Evolutionary conservation across 305 asterid genomes (phyloP).

Genomic region (Solanum chacoense): DNA sequence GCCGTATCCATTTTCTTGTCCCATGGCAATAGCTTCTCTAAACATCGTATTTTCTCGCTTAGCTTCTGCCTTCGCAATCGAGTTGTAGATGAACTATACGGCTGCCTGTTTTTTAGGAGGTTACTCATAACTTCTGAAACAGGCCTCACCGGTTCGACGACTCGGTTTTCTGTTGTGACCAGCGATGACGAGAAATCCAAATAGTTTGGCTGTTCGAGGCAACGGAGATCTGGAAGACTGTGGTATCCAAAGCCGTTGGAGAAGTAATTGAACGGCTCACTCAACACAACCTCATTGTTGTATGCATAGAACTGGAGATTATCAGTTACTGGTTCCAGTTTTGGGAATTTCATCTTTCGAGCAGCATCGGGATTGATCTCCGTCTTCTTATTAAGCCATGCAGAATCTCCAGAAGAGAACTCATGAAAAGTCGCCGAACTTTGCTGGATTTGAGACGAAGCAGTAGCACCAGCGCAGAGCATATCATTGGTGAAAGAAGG

Average conservation of each 20-base stretch:
- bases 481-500: neutral
- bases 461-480: neutral
- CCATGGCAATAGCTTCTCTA: conserved; percentile 59
- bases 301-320: conserved; percentile 5
- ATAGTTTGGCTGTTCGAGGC: conserved; percentile 2
- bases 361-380: neutral
- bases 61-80: conserved; percentile 21
- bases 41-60: conserved; percentile 39
- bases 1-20: conserved; percentile 56
- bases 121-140: neutral
- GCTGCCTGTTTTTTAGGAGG: neutral
- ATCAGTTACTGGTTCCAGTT: conserved; percentile 3
- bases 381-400: neutral
- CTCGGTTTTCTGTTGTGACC: neutral
- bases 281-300: conserved; percentile 12
- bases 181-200: neutral
- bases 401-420: neutral
- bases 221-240: conserved; percentile 5
- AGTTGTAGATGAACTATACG: neutral
- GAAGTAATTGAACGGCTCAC: conserved; percentile 25
- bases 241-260: conserved; percentile 8
- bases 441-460: neutral
- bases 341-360: neutral
- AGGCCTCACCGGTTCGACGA: neutral
- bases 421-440: neutral